Base-by-base conservation (phyloP, 2,329 filamentous ascomycete species). In the Neonectria faginata region DNA sequence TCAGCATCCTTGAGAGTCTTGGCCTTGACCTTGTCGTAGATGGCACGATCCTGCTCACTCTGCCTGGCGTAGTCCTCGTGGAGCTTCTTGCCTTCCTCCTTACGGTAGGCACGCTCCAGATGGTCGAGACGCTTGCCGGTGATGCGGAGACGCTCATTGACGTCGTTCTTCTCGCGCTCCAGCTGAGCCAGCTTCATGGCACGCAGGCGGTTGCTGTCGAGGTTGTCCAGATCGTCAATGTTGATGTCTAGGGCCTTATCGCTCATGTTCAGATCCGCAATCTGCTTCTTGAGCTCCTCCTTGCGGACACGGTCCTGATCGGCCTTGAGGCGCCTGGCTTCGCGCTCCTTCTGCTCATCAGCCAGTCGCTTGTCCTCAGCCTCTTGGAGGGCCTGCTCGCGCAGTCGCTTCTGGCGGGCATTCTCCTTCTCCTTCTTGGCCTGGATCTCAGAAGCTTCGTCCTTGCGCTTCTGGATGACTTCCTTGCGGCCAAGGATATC, bases 121-220 rank as follows among this genome's bases (percentile, higher is more conserved):
- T 99, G 95, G 77, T 99, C 96, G 74, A 97, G 92, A 69, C 96
- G 92, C 88, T 97, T 98, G 79, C 92, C 93, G 65, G 94, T 97
- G 74, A 97, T 89, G 74, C 94, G 91, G 57, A 98, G 88, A 78
- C 92, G 93, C 82, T 97, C 94, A 69, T 92, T 93, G 71, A 97
- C 90, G 76, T 96, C 94, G 76, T 95, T 97, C 91, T 98, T 99
- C 85, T 98, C 96, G 74, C 95, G 94, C 83, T 98, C 96, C 11
- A 99, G 88, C 81, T 97, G 95, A 66, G 93, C 92, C 62, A 99
- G 88, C 86, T 98, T 98, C 83, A 99, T 91, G 72, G 92, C 91
- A 78, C 96, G 94, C 73, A 99, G 92, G 69, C 91, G 91, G 80
- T 93, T 94, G 79, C 90, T 92, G 80, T 98, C 94, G 62, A 97